Conservation (phyloP, 2,329 filamentous ascomycete species). For the Neonectria ditissima region DNA sequence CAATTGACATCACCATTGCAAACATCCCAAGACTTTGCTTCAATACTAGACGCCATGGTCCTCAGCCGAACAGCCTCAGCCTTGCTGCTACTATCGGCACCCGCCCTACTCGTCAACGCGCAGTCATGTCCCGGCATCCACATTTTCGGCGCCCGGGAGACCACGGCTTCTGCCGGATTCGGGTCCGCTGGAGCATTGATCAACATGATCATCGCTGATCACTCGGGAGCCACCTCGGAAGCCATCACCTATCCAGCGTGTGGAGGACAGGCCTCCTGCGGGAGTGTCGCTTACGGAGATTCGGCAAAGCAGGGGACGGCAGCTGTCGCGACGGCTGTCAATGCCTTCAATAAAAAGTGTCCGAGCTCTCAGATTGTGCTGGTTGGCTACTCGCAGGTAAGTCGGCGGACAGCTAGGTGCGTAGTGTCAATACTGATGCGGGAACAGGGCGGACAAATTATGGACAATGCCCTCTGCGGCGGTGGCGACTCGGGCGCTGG, state of each 20-base stretch:
- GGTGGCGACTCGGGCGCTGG: constrained; percentile 63
- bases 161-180: constrained; percentile 63
- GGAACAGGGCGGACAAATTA: constrained; percentile 69
- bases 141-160: constrained; percentile 61
- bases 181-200: constrained; percentile 64
- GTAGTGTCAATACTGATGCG: constrained; percentile 1
- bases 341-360: constrained; percentile 66
- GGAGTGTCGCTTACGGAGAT: constrained; percentile 68
- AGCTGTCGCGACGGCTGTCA: constrained; percentile 71
- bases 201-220: constrained; percentile 54
- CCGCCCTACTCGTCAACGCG: constrained; percentile 29
- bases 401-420: too few species aligned
- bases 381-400: constrained; percentile 71
- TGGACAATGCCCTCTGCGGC: constrained; percentile 73
- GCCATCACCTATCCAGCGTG: constrained; percentile 60
- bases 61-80: background rate
- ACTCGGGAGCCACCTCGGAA: constrained; percentile 25
- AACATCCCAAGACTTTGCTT: background rate
- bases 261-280: constrained; percentile 69
- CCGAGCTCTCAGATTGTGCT: constrained; percentile 69
- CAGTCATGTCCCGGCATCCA: constrained; percentile 56
- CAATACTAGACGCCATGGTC: background rate
- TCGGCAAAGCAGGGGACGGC: constrained; percentile 68
- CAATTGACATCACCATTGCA: too few species aligned
- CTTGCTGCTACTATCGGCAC: constrained; percentile 9